Evolutionary conservation across 257 asterid species (phyloP), one percentile per base, ranked within the genome.

Genomic region (Przewalskia tangutica): DNA sequence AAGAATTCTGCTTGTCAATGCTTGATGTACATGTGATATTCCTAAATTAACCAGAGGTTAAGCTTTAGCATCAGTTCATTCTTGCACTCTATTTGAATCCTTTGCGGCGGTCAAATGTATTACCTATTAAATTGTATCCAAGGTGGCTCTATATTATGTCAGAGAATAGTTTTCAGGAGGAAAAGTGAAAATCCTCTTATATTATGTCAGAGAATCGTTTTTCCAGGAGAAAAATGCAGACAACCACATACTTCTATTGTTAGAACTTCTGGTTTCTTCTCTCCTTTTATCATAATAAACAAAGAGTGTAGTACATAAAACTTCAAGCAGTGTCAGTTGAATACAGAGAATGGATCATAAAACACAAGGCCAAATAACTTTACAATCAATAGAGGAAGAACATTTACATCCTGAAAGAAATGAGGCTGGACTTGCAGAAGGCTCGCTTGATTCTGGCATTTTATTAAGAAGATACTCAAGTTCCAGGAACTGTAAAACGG

Each of bases 381-480:
- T 73, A 20, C 2, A 4, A 50, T 12, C 44, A 73, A 27, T 12
- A 48, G 20, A 73, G 59, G 8, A 48, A 12, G 79, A 73, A 73
- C 11, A 2, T 13, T 48, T 73, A 73, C 79, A 73, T 48, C 20
- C 44, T 18, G 91, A 83, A 78, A 46, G 27, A 82, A 76, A 79
- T 64, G 88, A 85, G 76, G 91, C 89, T 8, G 88, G 85, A 85
- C 42, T 83, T 54, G 85, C 87, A 60, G 87, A 79, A 66, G 20
- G 83, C 82, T 86, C 85, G 64, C 81, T 66, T 32, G 77, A 55
- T 66, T 64, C 87, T 20, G 89, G 40, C 40, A 89, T 48, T 17
- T 81, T 80, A 78, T 93, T 94, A 77, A 95, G 97, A 86, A 85
- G 86, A 89, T 92, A 92, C 48, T 86, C 87, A 82, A 95, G 95